Base-by-base conservation (phyloP, 1,284 basidiomycete genomes). In the Ustilago esculenta region DNA sequence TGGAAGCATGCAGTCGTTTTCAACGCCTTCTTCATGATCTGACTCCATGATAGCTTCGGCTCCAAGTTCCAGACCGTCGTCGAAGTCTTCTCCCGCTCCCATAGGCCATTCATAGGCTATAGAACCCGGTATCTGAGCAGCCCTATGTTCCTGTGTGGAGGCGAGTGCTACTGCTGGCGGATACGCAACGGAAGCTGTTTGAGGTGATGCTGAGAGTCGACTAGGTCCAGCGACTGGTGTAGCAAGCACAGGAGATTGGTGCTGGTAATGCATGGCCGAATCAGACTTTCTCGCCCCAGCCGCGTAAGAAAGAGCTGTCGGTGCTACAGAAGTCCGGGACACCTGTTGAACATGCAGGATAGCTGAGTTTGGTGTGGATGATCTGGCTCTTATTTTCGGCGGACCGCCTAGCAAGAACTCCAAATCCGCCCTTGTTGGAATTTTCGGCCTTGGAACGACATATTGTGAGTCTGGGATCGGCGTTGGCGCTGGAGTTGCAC, bases 1-100 rank as follows among this genome's bases (percentile, higher is more conserved):
- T 3, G 29, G 3, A 5, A 20, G 10, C 15, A 7, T 8, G 6
- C 24, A 32, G 5, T 50, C 54, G 23, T 40, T 55, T 41, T 58
- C 61, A 24, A 36, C 23, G 12, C 29, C 43, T 17, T 27, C 44
- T 33, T 49, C 46, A 27, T 58, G 50, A 11, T 54, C 61, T 1
- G 50, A 41, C 24, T 58, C 55, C 55, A 58, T 58, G 8, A 54
- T 42, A 2, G 61, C 61, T 30, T 65, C 61, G 11, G 61, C 61
- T 10, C 61, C 61, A 0, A 65, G 43, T 0, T 54, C 39, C 5
- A 65, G 50, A 11, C 43, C 51, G 12, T 65, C 61, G n/a, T 65
- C 61, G 32, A 53, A 17, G 21, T 14, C 18, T 21, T 32, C 34
- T 36, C 24, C 11, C 11, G 17, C 23, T 9, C n/a, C n/a, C n/a